Base-by-base conservation (phyloP, 1,284 basidiomycete genomes). In the Austroboletus novae-zelandiae region DNA sequence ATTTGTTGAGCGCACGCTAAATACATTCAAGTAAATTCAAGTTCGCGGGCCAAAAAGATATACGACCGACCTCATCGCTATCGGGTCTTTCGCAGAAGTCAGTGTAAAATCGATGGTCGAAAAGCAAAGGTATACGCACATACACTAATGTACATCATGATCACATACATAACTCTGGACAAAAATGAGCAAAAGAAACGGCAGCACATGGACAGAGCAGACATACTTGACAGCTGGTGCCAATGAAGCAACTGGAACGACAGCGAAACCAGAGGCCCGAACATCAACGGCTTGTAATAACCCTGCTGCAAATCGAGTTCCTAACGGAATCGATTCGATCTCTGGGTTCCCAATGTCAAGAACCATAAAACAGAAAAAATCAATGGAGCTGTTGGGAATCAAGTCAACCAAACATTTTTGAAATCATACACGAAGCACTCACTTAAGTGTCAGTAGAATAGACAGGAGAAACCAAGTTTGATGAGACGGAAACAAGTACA, bases 401-500 rank as follows among this genome's bases (percentile, higher is more conserved):
- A 47, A 18, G 48, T 65, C 11, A 51, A 43, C 27, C 13, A 13
- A 30, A 17, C 5, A 29, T 46, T 20, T 18, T 48, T 5, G 47
- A 32, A 31, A n/a, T 15, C 32, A 18, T 43, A 20, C 20, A 25
- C 20, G 34, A 3, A 23, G 27, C 5, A 69, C 80, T 55, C 60
- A 91, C 87, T 84, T 93, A 31, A 98, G 74, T 5, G 74, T 62
- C 9, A 89, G 39, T 1, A 89, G 67, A 40, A 97, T 60, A 1
- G 81, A 79, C 1, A 93, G 57, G 14, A 98, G 79, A 60, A 95
- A 92, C 92, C 94, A 96, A 2, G 95, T 98, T 66, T 98, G 94
- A 57, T 94, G 91, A 0, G 92, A 87, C 0, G 96, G 96, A 62
- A 99, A 98, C 8, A 99, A 80, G 67, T 97, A 95, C 39, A 96